Percentiles rank a stretch among this genome's conserved stretches.
Conservation (phyloP, 192 early-diverging fungal genomes). For the Coemansia sp. region DNA sequence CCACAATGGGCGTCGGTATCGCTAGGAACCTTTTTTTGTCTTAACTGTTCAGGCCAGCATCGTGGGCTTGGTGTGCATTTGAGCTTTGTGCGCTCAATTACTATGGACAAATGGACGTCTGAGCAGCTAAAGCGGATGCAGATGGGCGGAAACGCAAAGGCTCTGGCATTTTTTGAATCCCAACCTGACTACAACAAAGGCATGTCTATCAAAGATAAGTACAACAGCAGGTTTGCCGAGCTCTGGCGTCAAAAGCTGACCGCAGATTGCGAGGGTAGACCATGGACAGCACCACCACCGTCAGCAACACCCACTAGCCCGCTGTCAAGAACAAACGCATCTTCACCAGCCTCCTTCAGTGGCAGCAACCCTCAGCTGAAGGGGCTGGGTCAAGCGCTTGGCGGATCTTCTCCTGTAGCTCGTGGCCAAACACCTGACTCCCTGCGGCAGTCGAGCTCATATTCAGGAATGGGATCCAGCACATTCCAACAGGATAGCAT, state of each 20-base stretch:
- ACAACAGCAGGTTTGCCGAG: slow-evolving; percentile 80
- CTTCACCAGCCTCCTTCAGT: slow-evolving; percentile 22
- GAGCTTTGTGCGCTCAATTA: slow-evolving; percentile 97
- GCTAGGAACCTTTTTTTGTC: slow-evolving; percentile 93
- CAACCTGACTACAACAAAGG: slow-evolving; percentile 73
- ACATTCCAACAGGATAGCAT: background rate
- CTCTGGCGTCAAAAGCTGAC: slow-evolving; percentile 89
- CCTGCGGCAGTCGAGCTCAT: slow-evolving; percentile 7
- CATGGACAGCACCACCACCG: slow-evolving; percentile 42
- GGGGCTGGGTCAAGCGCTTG: slow-evolving; percentile 24
- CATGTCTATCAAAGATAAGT: slow-evolving; percentile 84
- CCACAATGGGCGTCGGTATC: slow-evolving; percentile 92
- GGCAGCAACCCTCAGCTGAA: slow-evolving; percentile 51
- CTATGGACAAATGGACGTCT: slow-evolving; percentile 96
- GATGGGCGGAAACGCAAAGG: slow-evolving; percentile 86
- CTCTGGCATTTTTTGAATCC: slow-evolving; percentile 79
- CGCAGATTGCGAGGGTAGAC: slow-evolving; percentile 65
- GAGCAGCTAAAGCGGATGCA: slow-evolving; percentile 96
- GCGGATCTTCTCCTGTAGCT: slow-evolving; percentile 22
- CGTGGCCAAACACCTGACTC: slow-evolving; percentile 37
- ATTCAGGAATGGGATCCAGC: slow-evolving; percentile 15
- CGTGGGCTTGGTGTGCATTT: slow-evolving; percentile 77
- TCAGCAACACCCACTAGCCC: slow-evolving; percentile 24
- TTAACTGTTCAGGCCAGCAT: slow-evolving; percentile 92
- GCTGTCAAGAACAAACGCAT: slow-evolving; percentile 23